phyloP scores from a whole-genome alignment of 495 filamentous ascomycete genomes.

The Lophiotrema nucula region DNA sequence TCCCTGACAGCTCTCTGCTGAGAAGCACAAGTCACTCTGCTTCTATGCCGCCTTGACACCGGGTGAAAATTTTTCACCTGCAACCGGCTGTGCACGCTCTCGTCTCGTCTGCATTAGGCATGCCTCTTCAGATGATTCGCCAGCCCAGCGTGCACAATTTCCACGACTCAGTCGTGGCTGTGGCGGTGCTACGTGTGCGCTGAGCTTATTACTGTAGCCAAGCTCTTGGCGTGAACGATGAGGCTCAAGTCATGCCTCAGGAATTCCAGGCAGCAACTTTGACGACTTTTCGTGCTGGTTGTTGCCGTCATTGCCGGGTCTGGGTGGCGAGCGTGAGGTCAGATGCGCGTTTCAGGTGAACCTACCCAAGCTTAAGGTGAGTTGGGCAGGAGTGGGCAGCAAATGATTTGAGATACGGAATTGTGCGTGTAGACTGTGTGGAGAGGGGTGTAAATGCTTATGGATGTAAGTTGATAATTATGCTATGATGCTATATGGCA shows the following conservation, averaged over 20 bases:
- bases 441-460: too few species aligned
- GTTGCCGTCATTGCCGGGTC: neutral
- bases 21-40: slow-evolving; percentile 33
- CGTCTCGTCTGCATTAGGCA: neutral
- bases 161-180: neutral
- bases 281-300: too few species aligned
- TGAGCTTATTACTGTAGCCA: neutral
- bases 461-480: too few species aligned
- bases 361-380: too few species aligned
- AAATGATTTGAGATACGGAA: too few species aligned
- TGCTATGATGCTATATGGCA: too few species aligned
- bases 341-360: too few species aligned
- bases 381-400: too few species aligned
- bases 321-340: too few species aligned
- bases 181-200: neutral
- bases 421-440: too few species aligned
- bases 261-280: neutral
- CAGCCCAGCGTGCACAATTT: neutral
- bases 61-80: neutral
- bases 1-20: slow-evolving; percentile 19
- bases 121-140: neutral
- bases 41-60: slow-evolving; percentile 13
- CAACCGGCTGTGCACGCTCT: neutral
- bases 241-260: neutral
- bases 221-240: neutral